Conservation (phyloP, 208 protist species). For the Acanthamoeba quina region DNA sequence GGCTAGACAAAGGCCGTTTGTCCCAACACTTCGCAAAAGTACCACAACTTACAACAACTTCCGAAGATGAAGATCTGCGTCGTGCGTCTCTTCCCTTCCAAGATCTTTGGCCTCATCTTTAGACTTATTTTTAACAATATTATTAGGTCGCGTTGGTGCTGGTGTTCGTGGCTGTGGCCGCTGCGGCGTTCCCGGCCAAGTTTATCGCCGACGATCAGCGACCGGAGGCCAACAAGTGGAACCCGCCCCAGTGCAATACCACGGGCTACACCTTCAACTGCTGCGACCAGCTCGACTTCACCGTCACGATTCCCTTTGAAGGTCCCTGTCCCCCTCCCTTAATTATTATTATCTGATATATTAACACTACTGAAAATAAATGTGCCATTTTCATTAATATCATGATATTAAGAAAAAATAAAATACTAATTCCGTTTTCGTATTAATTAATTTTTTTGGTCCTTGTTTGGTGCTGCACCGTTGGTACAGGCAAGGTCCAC, state of each 20-base stretch:
- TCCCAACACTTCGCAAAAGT: no score
- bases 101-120: no score
- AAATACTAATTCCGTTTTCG: not conserved
- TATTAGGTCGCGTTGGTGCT: not conserved
- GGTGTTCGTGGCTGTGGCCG: not conserved
- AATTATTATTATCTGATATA: no score
- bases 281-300: constrained; percentile 37
- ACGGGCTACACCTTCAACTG: constrained; percentile 5
- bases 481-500: not conserved
- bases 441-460: not conserved
- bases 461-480: not conserved
- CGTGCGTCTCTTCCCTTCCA: no score
- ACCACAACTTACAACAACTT: no score
- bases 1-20: no score
- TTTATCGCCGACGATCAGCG: not conserved
- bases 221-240: not conserved
- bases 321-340: no score
- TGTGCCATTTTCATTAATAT: no score
- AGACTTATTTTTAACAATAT: no score
- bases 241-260: not conserved
- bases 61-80: no score
- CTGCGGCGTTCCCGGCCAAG: not conserved
- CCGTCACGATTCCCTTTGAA: not conserved
- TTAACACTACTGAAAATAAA: no score
- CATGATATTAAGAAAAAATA: not conserved